phyloP scores from a whole-genome alignment of 345 rosid species.

The Eucalyptus erythrocorys region DNA sequence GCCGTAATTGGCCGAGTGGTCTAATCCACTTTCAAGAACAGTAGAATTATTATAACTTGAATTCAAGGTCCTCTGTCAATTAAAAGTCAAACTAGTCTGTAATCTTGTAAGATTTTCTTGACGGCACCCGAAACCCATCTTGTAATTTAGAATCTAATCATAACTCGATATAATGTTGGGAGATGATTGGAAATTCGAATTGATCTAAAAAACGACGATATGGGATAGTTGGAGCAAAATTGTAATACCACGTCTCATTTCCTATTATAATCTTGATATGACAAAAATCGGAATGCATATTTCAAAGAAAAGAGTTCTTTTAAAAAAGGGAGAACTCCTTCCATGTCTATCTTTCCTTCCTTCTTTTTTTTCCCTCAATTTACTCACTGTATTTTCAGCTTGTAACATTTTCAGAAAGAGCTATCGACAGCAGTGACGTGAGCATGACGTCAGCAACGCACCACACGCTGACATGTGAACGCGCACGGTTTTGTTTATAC shows the following conservation, averaged over 20 bases:
- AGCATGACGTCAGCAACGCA: background rate
- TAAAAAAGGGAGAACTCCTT: background rate
- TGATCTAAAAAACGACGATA: fast-evolving
- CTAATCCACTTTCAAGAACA: background rate
- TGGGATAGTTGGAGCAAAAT: background rate
- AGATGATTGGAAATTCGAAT: background rate
- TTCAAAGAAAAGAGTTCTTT: background rate
- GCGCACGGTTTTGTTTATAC: background rate
- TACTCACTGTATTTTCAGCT: background rate
- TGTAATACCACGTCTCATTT: background rate
- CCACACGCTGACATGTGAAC: background rate
- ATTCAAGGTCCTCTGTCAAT: no score
- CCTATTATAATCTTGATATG: background rate
- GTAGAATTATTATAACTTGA: background rate
- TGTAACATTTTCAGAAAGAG: background rate
- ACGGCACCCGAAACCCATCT: fast-evolving
- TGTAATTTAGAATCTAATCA: background rate
- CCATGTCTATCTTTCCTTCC: background rate
- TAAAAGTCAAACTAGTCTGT: background rate
- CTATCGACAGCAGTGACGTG: background rate
- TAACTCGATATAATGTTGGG: background rate
- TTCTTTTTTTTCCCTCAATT: background rate
- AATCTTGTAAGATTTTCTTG: background rate
- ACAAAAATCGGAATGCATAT: background rate
- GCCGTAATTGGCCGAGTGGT: fast-evolving